A percentile compares a stretch with the other conserved stretches of the same genome.
Conservation (phyloP, 2,329 filamentous ascomycete genomes). For the Fusarium cyanostomum region DNA sequence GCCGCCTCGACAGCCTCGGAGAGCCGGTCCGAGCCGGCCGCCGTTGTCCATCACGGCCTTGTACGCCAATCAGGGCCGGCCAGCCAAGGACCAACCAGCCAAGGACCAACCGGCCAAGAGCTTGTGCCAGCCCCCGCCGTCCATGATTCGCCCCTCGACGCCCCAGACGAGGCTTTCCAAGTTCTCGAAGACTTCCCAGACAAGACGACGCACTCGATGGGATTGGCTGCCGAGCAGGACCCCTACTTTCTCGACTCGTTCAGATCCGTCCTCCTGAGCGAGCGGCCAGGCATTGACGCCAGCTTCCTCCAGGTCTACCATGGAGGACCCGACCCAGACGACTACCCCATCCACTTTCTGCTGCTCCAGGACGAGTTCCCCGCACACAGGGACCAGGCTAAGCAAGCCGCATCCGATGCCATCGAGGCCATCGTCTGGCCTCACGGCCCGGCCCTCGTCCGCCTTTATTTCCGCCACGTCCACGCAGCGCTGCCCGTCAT, state of each 20-base stretch:
- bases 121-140: background rate
- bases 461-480: slow-evolving; percentile 57
- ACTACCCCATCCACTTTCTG: slow-evolving; percentile 57
- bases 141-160: slow-evolving; percentile 13
- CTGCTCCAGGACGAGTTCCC: slow-evolving; percentile 57
- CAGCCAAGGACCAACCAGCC: slow-evolving; percentile 4
- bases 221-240: slow-evolving; percentile 57
- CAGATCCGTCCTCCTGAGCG: slow-evolving; percentile 56
- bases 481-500: slow-evolving; percentile 56
- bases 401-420: slow-evolving; percentile 50
- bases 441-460: slow-evolving; percentile 53
- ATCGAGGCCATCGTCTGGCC: slow-evolving; percentile 55
- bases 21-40: slow-evolving; percentile 23
- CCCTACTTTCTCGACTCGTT: slow-evolving; percentile 58
- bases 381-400: slow-evolving; percentile 52
- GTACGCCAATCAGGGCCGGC: slow-evolving; percentile 22
- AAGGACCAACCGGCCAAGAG: slow-evolving; percentile 8
- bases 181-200: slow-evolving; percentile 55
- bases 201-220: slow-evolving; percentile 57
- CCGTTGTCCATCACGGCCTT: slow-evolving; percentile 42
- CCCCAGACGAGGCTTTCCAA: slow-evolving; percentile 33
- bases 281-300: slow-evolving; percentile 55
- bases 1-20: slow-evolving; percentile 22
- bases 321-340: slow-evolving; percentile 47
- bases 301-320: slow-evolving; percentile 55